phyloP scores from a whole-genome alignment of 108 stramenopile species.

The Skeletonema tropicum region DNA sequence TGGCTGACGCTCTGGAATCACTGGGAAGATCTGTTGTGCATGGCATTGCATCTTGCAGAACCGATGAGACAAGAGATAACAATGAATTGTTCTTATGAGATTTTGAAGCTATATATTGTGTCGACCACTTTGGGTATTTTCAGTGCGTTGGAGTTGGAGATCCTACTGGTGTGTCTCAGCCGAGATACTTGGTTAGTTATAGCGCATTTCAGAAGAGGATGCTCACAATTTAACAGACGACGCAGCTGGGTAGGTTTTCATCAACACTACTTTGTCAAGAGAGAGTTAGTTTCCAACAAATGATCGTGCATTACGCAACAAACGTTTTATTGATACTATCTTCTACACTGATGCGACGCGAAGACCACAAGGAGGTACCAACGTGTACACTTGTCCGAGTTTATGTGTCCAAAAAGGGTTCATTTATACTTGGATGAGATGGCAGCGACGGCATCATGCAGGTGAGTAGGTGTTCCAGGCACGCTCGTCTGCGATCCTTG shows the following conservation, averaged over 20 bases:
- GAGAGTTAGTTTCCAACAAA: constrained; percentile 33
- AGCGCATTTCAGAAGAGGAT: constrained; percentile 24
- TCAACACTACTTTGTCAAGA: constrained; percentile 3
- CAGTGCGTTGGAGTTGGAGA: constrained; percentile 10
- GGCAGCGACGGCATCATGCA: not conserved
- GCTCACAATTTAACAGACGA: constrained; percentile 44
- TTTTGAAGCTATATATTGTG: not conserved
- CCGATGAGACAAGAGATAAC: too few species aligned
- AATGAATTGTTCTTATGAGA: not conserved
- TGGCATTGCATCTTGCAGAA: not conserved
- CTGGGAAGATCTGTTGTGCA: not conserved
- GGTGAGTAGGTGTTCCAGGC: too few species aligned
- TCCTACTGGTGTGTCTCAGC: constrained; percentile 27
- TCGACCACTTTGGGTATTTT: constrained; percentile 11
- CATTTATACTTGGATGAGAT: too few species aligned
- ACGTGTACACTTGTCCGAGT: constrained; percentile 25
- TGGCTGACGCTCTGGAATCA: too few species aligned
- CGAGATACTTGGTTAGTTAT: constrained; percentile 29
- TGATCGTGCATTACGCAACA: constrained; percentile 30
- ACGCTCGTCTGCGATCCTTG: constrained; percentile 28
- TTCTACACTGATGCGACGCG: constrained; percentile 47
- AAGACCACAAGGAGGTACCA: constrained; percentile 26
- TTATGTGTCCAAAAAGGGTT: constrained; percentile 41
- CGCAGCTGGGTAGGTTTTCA: constrained; percentile 5
- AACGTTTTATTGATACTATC: constrained; percentile 14